Conservation (phyloP, 2,329 filamentous ascomycete genomes). For the Lasiodiplodia citricola region DNA sequence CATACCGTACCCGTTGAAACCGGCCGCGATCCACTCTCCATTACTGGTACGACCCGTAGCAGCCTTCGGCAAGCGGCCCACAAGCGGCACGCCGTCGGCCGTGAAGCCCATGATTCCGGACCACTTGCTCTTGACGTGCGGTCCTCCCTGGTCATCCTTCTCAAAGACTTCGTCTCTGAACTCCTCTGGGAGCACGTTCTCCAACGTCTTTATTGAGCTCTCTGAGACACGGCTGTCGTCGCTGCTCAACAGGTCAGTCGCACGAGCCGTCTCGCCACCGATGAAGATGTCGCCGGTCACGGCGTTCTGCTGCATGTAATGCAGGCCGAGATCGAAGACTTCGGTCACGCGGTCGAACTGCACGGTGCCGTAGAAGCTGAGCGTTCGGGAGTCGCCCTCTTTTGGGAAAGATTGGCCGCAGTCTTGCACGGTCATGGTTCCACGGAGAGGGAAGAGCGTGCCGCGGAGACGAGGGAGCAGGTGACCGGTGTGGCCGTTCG, state of each 20-base stretch:
- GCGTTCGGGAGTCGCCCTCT: conserved; percentile 50
- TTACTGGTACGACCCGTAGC: conserved; percentile 39
- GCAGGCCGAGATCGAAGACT: conserved; percentile 19
- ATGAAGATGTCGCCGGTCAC: conserved; percentile 31
- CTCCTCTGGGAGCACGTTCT: conserved; percentile 28
- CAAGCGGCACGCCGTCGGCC: conserved; percentile 57
- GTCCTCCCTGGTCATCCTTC: conserved; percentile 4
- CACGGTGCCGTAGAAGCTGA: conserved; percentile 48
- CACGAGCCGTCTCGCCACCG: conserved; percentile 29
- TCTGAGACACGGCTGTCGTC: conserved; percentile 27
- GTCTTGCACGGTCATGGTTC: conserved; percentile 57
- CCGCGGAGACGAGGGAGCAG: conserved; percentile 57
- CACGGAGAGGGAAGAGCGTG: conserved; percentile 53
- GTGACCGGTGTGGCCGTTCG: conserved; percentile 60
- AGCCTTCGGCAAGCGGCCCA: conserved; percentile 50
- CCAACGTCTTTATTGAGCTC: conserved; percentile 23
- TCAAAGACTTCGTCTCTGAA: conserved; percentile 28
- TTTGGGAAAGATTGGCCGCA: conserved; percentile 44
- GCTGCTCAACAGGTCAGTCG: conserved; percentile 29
- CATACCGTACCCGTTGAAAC: conserved; percentile 31
- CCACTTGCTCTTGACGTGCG: conserved; percentile 52
- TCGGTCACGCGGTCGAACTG: conserved; percentile 27
- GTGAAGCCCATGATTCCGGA: conserved; percentile 57
- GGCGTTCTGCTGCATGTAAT: conserved; percentile 27
- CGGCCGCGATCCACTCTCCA: conserved; percentile 40